Base-by-base conservation (phyloP, 2,329 filamentous ascomycete species). In the Neonectria magnoliae region DNA sequence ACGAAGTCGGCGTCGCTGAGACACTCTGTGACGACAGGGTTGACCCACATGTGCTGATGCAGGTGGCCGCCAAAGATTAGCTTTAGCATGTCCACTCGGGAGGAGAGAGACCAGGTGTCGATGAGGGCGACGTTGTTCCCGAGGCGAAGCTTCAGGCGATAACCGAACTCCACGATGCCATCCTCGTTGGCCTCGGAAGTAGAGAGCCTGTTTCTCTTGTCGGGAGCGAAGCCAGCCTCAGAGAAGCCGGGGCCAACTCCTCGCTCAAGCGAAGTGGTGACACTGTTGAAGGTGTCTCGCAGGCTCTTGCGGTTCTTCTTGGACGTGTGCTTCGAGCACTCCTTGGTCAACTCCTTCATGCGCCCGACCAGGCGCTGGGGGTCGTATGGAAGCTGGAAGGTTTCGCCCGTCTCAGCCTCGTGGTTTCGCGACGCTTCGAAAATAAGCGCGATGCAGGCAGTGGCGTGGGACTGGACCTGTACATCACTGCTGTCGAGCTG, bases 361-460 rank as follows among this genome's bases (percentile, higher is more conserved):
- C 82, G 82, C 38, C 80, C 80, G 31, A 83, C 77, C 48, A 87
- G 79, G 45, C 77, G 78, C 60, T 84, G 81, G 4, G 85, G 83
- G 64, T 87, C 82, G 67, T 85, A 84, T 14, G 82, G 81, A 55
- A 88, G 77, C 62, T 84, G 79, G 72, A 82, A 81, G 10, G 80
- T 78, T 66, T 86, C 81, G 45, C 82, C 84, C 2, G 81, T 84
- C 62, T 83, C 82, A 22, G 82, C 79, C 66, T 87, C 82, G 61
- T 84, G 79, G 13, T 80, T 78, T 36, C 84, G 82, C 3, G 83
- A 82, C 66, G 91, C 91, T 77, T 97, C 94, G 73, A 93, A 95
- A 11, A 97, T 83, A 10, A 97, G 83, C 1, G 93, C 93, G 64
- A 97, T 94, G 76, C 93, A 93, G 74, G 91, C 88, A 4, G 91